phyloP scores from a whole-genome alignment of 116 monocot species.

The Iris pallida region DNA sequence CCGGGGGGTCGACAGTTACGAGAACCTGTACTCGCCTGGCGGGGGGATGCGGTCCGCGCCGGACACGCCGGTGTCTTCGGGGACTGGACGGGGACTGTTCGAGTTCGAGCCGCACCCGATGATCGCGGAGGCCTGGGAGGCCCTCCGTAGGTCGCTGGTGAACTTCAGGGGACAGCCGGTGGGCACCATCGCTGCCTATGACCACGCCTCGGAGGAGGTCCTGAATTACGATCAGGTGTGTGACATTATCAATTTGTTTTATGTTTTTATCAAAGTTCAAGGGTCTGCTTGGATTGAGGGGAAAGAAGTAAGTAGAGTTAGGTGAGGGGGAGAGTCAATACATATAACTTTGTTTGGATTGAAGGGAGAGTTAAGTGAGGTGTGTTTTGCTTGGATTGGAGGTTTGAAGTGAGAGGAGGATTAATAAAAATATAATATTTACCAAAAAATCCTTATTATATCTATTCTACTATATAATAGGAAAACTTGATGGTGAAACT shows the following conservation, averaged over 20 bases:
- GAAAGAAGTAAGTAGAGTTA: too few species aligned
- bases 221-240: slow-evolving; percentile 60
- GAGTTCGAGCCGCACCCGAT: slow-evolving; percentile 64
- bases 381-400: too few species aligned
- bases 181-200: slow-evolving; percentile 50
- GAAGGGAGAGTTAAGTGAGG: too few species aligned
- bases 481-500: too few species aligned
- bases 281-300: too few species aligned
- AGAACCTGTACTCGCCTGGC: slow-evolving; percentile 42
- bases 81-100: slow-evolving; percentile 23
- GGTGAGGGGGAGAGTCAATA: too few species aligned
- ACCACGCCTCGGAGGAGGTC: slow-evolving; percentile 57
- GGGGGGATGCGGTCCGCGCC: slow-evolving; percentile 31
- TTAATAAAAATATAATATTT: too few species aligned
- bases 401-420: too few species aligned
- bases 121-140: slow-evolving; percentile 56
- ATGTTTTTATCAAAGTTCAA: neutral
- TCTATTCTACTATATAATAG: too few species aligned
- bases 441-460: too few species aligned
- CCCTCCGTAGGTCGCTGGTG: slow-evolving; percentile 39
- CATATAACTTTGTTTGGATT: too few species aligned
- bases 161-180: slow-evolving; percentile 37
- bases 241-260: neutral
- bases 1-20: slow-evolving; percentile 23
- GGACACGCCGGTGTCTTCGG: slow-evolving; percentile 35